Base-by-base conservation (phyloP, 2,329 filamentous ascomycete species). In the Hypoxylon sp. region DNA sequence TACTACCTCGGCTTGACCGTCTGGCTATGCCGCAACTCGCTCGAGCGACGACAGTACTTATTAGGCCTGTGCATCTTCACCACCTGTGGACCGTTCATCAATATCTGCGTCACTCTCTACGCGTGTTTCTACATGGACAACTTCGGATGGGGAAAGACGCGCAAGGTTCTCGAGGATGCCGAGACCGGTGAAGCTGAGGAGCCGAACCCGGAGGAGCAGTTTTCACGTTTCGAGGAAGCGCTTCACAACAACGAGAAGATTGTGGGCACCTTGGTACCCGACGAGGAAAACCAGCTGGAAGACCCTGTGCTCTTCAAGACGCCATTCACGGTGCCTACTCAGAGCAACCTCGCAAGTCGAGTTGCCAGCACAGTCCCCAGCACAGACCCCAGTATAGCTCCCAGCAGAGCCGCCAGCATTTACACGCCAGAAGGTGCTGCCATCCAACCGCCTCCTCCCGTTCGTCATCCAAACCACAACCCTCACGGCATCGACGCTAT, bases 91-190 rank as follows among this genome's bases (percentile, higher is more conserved):
- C 68, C 68, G 3, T 66, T 69, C 35, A 54, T 70, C 31, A 67
- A 67, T 29, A 61, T 69, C 20, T 36, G 59, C n/a, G 65, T 69
- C 12, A 61, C 66, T 11, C n/a, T 66, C 6, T 69, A 67, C 37
- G 64, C 67, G 2, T 53, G 66, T 11, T 52, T 59, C 40, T 63
- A 66, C 38, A 61, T 69, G 59, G 66, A 70, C 56, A 62, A 62
- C 23, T 70, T 70, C 55, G 61, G 62, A 26, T 70, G 68, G 68
- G 68, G 66, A 21, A 70, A 70, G 51, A 70, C 68, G 16, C 54
- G 61, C 20, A 51, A 60, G 37, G 63, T 66, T 7, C 44, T 66
- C 12, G 43, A 16, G 3, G 35, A 38, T 21, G 25, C 54, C 13
- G 56, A 61, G 52, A 52, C 17, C 9, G 66, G 60, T 26, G 60